Conservation (phyloP, 176 grass and related monocot species). For the Cenchrus americanus region DNA sequence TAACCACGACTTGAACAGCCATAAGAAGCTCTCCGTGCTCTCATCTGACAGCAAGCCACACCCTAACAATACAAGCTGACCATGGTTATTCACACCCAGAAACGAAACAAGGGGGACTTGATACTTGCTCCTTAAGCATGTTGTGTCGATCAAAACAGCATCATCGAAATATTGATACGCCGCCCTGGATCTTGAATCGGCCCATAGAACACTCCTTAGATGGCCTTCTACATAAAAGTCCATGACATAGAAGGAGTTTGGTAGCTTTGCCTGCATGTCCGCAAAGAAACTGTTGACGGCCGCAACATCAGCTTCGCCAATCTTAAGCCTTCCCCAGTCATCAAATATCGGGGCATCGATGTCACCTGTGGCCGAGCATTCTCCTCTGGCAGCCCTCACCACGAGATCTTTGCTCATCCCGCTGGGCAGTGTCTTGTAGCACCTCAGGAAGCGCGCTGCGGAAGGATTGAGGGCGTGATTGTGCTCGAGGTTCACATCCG, state of each 20-base stretch:
- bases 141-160: constrained; percentile 66
- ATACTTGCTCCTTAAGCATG: constrained; percentile 67
- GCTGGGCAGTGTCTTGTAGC: constrained; percentile 73
- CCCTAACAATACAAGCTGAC: constrained; percentile 70
- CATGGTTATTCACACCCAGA: constrained; percentile 70
- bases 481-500: constrained; percentile 71
- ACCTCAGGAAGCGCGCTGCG: constrained; percentile 55
- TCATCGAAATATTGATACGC: constrained; percentile 68
- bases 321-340: constrained; percentile 69
- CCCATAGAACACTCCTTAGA: constrained; percentile 77
- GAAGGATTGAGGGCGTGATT: constrained; percentile 67
- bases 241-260: constrained; percentile 82
- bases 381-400: constrained; percentile 59
- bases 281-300: constrained; percentile 61
- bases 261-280: constrained; percentile 63
- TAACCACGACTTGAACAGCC: constrained; percentile 74
- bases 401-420: constrained; percentile 70
- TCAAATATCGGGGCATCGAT: constrained; percentile 48
- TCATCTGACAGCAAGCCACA: constrained; percentile 83
- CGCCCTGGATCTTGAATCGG: constrained; percentile 71
- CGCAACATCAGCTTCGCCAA: constrained; percentile 51
- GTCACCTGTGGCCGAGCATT: constrained; percentile 40
- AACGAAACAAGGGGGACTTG: constrained; percentile 62
- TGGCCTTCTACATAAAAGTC: constrained; percentile 74
- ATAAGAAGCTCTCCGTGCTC: constrained; percentile 72